Percentiles rank a stretch among this genome's conserved stretches.
These are phyloP conservation scores for Eucalyptus decipiens DNA, from an alignment of 345 rosid genomes.

Conservation along the genomic window DNA sequence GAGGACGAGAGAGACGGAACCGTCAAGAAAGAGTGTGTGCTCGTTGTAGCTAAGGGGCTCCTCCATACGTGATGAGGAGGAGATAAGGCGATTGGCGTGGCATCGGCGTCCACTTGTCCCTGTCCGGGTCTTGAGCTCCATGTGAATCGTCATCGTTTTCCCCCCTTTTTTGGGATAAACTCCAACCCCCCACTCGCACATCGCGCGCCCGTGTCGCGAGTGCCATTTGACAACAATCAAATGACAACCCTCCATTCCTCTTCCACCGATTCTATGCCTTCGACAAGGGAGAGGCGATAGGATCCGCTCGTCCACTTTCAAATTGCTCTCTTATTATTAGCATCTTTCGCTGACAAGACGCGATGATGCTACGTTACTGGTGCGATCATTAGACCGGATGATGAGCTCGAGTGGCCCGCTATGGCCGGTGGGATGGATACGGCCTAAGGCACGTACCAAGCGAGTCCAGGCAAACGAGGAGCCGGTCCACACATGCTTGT, in stretches of 20 bases:
- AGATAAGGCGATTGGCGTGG: constrained; percentile 34
- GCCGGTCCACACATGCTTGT: not conserved
- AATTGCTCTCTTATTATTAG: not conserved
- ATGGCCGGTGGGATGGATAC: not conserved
- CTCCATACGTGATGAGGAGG: not conserved
- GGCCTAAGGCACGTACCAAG: not conserved
- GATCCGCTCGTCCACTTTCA: not conserved
- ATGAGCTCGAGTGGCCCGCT: not conserved
- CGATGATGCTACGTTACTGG: not conserved
- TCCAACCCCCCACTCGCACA: not conserved
- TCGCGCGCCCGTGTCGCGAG: not conserved
- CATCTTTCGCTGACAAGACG: not conserved
- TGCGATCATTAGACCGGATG: not conserved
- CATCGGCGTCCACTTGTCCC: constrained; percentile 15
- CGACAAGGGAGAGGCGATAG: not conserved
- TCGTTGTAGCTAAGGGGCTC: not conserved
- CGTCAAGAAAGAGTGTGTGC: not conserved
- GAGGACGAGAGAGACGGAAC: not conserved
- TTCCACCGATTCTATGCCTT: not conserved
- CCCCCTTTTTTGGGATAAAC: not conserved
- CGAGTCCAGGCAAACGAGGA: not conserved
- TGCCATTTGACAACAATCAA: not conserved
- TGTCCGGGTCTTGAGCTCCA: not conserved
- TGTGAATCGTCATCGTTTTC: too few species aligned
- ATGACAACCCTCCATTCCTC: not conserved